phyloP scores from a whole-genome alignment of 305 asterid genomes.

The Fraxinus xanthoxyloides region DNA sequence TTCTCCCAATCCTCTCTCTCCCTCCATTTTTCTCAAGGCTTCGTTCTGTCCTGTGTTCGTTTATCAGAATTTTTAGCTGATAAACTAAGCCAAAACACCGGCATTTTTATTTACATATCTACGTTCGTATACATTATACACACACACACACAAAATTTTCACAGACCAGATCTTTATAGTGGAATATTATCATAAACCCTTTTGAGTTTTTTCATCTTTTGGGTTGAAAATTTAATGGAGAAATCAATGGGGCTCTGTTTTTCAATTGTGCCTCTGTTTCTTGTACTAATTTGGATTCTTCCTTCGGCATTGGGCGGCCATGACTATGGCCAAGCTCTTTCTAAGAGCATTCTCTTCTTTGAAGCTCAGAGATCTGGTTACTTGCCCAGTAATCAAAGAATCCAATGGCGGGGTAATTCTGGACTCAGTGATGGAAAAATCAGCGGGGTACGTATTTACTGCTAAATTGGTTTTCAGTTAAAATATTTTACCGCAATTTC shows the following conservation, averaged over 20 bases:
- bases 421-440: slow-evolving; percentile 88
- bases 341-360: slow-evolving; percentile 79
- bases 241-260: slow-evolving; percentile 43
- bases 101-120: slow-evolving; percentile 18
- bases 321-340: slow-evolving; percentile 83
- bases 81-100: slow-evolving; percentile 33
- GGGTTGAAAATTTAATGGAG: slow-evolving; percentile 43
- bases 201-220: slow-evolving; percentile 17
- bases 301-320: slow-evolving; percentile 69
- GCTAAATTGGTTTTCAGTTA: background rate
- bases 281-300: slow-evolving; percentile 36
- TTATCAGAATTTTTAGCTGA: slow-evolving; percentile 37
- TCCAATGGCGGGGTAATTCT: slow-evolving; percentile 88
- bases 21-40: background rate
- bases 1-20: slow-evolving; percentile 33
- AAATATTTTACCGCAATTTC: background rate
- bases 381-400: slow-evolving; percentile 69
- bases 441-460: slow-evolving; percentile 55
- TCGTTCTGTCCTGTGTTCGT: slow-evolving; percentile 31
- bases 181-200: background rate
- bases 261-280: slow-evolving; percentile 53
- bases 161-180: slow-evolving; percentile 38
- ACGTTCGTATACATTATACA: slow-evolving; percentile 1
- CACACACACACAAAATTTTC: background rate
- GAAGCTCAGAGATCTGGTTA: slow-evolving; percentile 99